Evolutionary conservation across 2,329 filamentous ascomycete species (phyloP), one percentile per base, ranked within the genome.

Genomic region (Botrytis aclada): DNA sequence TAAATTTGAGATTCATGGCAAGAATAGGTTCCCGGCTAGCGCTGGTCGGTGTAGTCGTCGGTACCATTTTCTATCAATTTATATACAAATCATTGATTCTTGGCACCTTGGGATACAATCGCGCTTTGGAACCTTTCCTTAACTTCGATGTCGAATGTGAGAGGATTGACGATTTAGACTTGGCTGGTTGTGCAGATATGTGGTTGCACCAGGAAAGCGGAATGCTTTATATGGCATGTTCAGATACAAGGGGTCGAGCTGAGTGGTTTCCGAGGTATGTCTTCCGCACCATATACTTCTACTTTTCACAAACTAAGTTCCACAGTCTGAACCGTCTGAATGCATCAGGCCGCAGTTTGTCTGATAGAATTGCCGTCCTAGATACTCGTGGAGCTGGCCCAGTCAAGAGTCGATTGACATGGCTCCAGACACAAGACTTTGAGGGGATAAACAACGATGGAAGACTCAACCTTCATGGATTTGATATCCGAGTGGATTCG

Each of bases 391-490:
- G 73, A n/a, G 14, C 65, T 12, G 77, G 78, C 10, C 73, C 69
- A 8, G 34, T 79, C 22, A 73, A 75, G 47, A 74, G 73, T 37
- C 75, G 77, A 41, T 70, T 78, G 34, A 74, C 75, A 54, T 78
- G 78, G 76, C 69, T 79, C 16, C 70, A 75, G 3, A 61, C 70
- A 10, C 72, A 77, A 54, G 73, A 78, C 20, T 80, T 77, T 56
- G 54, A 72, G 29, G 79, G 78, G 3, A 74, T 72, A n/a, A 74
- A 75, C 8, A 75, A 78, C 3, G 77, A 78, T 62, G 75, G 71
- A 22, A 77, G 77, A 9, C 69, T 82, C 16, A 80, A 80, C 69
- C 77, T 83, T 63, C 79, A 81, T 37, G 80, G 79, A 6, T 76
- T 83, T 39, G 80, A 82, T 72, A 77, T 81, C 34, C 74, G 76